Evolutionary conservation across 75 land plant genomes (phyloP).

Genomic region (Chamaecyparis obtusa): DNA sequence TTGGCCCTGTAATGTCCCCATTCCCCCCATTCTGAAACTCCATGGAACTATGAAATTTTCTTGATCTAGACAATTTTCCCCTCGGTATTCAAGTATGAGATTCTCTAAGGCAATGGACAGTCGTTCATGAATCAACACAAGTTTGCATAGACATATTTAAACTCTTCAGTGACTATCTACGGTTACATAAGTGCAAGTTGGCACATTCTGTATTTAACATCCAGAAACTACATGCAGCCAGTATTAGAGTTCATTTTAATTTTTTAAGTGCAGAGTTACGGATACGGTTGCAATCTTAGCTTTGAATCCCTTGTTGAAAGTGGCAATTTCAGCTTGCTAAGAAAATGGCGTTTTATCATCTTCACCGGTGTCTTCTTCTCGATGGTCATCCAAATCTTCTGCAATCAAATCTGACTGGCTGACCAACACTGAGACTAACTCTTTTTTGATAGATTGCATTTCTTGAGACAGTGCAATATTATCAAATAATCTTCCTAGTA

Average conservation of each 20-base stretch:
- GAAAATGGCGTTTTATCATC: constrained; percentile 1
- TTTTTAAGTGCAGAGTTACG: background rate
- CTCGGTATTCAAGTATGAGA: background rate
- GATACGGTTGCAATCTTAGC: background rate
- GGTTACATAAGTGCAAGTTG: background rate
- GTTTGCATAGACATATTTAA: background rate
- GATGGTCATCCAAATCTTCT: constrained; percentile 40
- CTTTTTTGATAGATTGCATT: constrained; percentile 4
- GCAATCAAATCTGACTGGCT: constrained; percentile 19
- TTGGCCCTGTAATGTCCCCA: too few species aligned
- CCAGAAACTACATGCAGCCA: background rate
- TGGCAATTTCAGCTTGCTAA: background rate
- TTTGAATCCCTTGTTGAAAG: constrained; percentile 10
- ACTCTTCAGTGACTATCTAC: background rate
- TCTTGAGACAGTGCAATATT: background rate
- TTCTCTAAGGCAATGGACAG: background rate
- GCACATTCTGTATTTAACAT: background rate
- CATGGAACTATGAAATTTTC: background rate
- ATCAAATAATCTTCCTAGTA: constrained; percentile 25
- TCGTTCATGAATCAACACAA: background rate
- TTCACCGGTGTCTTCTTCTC: constrained; percentile 30
- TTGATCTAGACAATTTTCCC: background rate
- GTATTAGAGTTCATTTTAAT: background rate
- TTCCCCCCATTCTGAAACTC: too few species aligned
- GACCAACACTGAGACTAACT: constrained; percentile 21